These are phyloP conservation scores for Cordyceps sp. DNA, from an alignment of 2,329 filamentous ascomycete genomes.

Conservation along the genomic window DNA sequence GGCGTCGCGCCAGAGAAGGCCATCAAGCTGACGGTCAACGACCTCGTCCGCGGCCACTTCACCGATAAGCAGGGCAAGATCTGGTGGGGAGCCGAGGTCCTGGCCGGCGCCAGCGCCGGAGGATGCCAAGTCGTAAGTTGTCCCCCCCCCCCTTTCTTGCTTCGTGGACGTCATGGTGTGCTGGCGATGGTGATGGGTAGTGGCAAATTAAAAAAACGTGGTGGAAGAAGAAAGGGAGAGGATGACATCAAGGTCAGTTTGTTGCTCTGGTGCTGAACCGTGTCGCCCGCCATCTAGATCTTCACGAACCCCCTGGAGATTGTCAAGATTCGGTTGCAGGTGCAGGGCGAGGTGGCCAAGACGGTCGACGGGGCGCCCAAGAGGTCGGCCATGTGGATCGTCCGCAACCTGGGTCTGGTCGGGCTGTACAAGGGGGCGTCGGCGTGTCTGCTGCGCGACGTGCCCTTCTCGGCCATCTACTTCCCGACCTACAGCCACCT, in stretches of 20 bases:
- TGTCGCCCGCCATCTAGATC: constrained; percentile 33
- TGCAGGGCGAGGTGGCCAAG: constrained; percentile 92
- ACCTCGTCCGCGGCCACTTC: constrained; percentile 65
- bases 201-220: too few species aligned
- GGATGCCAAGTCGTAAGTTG: constrained; percentile 87
- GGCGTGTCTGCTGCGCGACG: constrained; percentile 86
- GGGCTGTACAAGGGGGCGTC: constrained; percentile 95
- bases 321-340: constrained; percentile 95
- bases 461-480: constrained; percentile 97
- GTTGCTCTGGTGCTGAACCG: neutral
- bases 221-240: neutral
- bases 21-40: constrained; percentile 97
- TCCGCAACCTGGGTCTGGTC: constrained; percentile 81
- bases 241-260: neutral
- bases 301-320: constrained; percentile 98
- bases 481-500: constrained; percentile 94
- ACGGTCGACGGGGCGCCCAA: constrained; percentile 65
- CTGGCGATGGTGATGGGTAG: too few species aligned
- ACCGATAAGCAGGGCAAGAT: constrained; percentile 67
- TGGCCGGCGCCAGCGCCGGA: constrained; percentile 81
- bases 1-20: constrained; percentile 98
- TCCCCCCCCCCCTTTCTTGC: constrained; percentile 1
- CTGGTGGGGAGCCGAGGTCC: constrained; percentile 50
- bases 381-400: constrained; percentile 94
- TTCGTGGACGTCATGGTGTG: too few species aligned